Evolutionary conservation across 192 early-diverging fungal species (phyloP).

Genomic region (Linnemannia exigua): DNA sequence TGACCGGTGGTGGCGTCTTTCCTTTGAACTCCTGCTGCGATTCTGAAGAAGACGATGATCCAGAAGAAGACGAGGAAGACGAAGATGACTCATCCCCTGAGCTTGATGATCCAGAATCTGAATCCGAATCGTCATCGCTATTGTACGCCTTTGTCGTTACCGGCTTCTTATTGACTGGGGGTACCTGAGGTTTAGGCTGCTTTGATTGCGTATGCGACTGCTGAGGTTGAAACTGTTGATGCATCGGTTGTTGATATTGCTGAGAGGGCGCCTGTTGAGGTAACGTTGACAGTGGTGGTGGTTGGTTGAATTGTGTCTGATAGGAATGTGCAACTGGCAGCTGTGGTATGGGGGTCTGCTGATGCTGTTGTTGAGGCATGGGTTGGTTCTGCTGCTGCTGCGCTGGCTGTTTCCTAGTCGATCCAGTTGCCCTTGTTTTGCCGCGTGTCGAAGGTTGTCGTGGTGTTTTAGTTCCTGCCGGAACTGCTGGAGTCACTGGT

Average conservation of each 20-base stretch:
- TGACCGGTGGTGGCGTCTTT: slow-evolving; percentile 40
- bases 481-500: background rate
- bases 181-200: slow-evolving; percentile 37
- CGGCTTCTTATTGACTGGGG: slow-evolving; percentile 28
- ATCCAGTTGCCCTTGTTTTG: slow-evolving; percentile 10
- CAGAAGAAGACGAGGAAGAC: slow-evolving; percentile 8
- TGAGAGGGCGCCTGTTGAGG: slow-evolving; percentile 2
- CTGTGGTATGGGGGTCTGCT: background rate
- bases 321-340: background rate
- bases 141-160: slow-evolving; percentile 24
- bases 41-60: slow-evolving; percentile 29
- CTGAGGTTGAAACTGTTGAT: background rate
- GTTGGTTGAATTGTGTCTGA: background rate
- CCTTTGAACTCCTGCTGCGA: slow-evolving; percentile 49
- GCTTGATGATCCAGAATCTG: slow-evolving; percentile 40
- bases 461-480: slow-evolving; percentile 4
- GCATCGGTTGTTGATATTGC: background rate
- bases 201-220: background rate
- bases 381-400: slow-evolving; percentile 14
- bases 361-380: slow-evolving; percentile 7
- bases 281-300: background rate
- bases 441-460: slow-evolving; percentile 19
- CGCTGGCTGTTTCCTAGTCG: slow-evolving; percentile 8
- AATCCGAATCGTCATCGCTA: slow-evolving; percentile 19
- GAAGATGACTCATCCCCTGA: slow-evolving; percentile 35